Evolutionary conservation across 495 filamentous ascomycete genomes (phyloP), one percentile per base, ranked within the genome.

Genomic region (Patellaria atrata): DNA sequence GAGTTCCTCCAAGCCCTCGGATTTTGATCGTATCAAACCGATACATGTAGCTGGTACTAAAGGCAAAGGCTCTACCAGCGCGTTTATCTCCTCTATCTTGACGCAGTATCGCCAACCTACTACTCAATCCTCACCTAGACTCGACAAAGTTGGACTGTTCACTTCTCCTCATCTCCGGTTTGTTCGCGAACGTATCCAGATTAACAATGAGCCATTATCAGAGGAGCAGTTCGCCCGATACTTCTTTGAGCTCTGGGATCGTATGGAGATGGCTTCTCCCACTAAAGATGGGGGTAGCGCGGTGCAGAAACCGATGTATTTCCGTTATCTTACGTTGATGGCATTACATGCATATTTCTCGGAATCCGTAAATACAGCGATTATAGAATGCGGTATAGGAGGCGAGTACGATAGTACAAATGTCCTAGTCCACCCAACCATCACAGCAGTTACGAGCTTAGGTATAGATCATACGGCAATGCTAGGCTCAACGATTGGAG

Each of bases 371-470:
- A 72, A 92, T 39, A 71, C 71, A 0, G 82, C 85, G 2, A 67
- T 96, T 2, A 86, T 94, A 30, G 89, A 96, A 53, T 87, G 82
- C 28, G 91, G 91, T 3, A 79, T 96, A 34, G 89, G 89, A 2
- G 89, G 89, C 22, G 82, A 93, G 57, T 87, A 79, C 50, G 89
- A 97, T 42, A 77, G 79, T 16, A 97, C 89, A 5, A 97, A 97
- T 47, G 68, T 96, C n/a, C 70, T 94, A 12, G 63, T 67, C 13
- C 57, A 67, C 16, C 87, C 87, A 5, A 71, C 71, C 10, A 79
- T 72, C 2, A 69, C 69, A 3, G 85, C 76, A 0, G 81, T 97
- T 27, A 82, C 75, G 9, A 84, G 75, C 30, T 62, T 97, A 16
- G 89, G 84, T 5, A 92, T 97, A 43, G 91, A 97, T 45, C 89